Base-by-base conservation (phyloP, 768 basidiomycete genomes). In the Russula abietina region DNA sequence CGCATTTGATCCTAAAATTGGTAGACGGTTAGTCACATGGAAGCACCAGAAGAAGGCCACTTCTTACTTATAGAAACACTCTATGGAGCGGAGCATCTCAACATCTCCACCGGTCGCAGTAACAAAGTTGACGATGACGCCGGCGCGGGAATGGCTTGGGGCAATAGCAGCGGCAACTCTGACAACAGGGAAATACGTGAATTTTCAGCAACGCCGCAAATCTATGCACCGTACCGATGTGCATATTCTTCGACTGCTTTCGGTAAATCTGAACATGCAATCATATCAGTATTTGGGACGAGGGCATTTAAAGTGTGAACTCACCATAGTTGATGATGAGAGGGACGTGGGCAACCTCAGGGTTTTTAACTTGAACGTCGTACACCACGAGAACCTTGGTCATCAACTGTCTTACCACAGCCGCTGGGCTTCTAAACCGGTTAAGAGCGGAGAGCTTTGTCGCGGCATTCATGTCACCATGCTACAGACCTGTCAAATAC, bases 171-270 rank as follows among this genome's bases (percentile, higher is more conserved):
- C 87, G 22, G 91, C 84, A 68, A 94, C 91, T 57, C 91, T 93
- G 68, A 3, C 22, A 16, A 3, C 22, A 16, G 26, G 54, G 45
- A 50, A 24, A 55, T n/a, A 52, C 57, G 43, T 61, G 49, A 58
- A 59, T 50, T 64, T 30, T 62, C 54, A 57, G 70, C 33, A 39
- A 49, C 19, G 58, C 32, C 52, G 24, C n/a, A 43, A 14, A 3
- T 6, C 43, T 57, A 30, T 49, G 66, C 38, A 60, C 30, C 79
- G 32, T 64, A 93, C 91, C 96, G 88, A 71, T 93, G 93, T 28
- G 94, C 91, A 73, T 99, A 99, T 74, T 96, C 95, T 78, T 98
- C 96, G 41, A 98, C 96, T 52, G 89, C 93, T 76, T 92, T 92
- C 53, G 92, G 93, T 63, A 95, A 76, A 79, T 96, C 93, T 91